Percentiles rank a stretch among this genome's conserved stretches.
Evolutionary conservation across 1,139 yeast species (phyloP).

Genomic region (Hemisphaericaspora xylanilytica): DNA sequence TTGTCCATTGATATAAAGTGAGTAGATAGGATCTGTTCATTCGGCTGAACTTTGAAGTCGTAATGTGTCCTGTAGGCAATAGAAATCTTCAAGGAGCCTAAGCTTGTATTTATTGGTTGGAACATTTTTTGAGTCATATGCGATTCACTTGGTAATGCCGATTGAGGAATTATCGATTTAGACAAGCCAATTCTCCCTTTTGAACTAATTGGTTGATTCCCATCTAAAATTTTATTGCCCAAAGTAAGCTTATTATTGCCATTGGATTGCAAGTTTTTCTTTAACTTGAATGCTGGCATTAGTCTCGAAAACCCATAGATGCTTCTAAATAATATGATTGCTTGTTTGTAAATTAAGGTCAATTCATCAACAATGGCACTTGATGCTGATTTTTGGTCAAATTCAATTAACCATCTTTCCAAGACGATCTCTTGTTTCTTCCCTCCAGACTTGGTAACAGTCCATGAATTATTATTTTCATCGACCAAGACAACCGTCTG

Average conservation of each 20-base stretch:
- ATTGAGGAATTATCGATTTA: constrained; percentile 55
- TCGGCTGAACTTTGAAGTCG: constrained; percentile 64
- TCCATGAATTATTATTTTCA: constrained; percentile 44
- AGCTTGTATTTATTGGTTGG: constrained; percentile 67
- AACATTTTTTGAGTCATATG: constrained; percentile 63
- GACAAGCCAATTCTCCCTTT: constrained; percentile 84
- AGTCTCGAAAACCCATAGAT: constrained; percentile 64
- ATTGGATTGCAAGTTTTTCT: constrained; percentile 29
- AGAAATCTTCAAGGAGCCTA: constrained; percentile 70
- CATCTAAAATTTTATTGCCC: constrained; percentile 69
- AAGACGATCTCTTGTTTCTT: constrained; percentile 78
- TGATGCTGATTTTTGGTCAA: constrained; percentile 44
- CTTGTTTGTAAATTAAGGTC: constrained; percentile 70
- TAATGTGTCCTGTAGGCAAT: constrained; percentile 77
- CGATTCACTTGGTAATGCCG: constrained; percentile 38
- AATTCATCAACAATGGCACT: constrained; percentile 47
- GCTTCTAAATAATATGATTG: constrained; percentile 71
- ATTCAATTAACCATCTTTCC: constrained; percentile 89
- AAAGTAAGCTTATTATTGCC: constrained; percentile 25
- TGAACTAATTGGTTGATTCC: constrained; percentile 71
- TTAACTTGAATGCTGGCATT: constrained; percentile 68
- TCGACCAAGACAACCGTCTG: constrained; percentile 61
- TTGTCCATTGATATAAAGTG: constrained; percentile 54
- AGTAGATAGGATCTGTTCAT: constrained; percentile 59
- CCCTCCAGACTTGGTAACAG: constrained; percentile 38